These are phyloP conservation scores for Garcia nutans DNA, from an alignment of 345 rosid genomes.

Conservation along the genomic window DNA sequence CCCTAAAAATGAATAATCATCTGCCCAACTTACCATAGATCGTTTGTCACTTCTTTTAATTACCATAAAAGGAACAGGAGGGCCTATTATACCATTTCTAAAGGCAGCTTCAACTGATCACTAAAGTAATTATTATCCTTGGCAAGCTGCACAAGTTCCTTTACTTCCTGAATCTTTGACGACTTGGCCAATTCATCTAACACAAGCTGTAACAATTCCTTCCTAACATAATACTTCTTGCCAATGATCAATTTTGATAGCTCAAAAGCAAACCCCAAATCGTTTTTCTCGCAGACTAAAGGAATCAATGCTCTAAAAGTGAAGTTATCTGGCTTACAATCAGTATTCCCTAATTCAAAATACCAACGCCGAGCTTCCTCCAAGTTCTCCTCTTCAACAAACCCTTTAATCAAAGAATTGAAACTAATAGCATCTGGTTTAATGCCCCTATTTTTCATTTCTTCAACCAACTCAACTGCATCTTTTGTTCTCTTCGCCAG, in stretches of 20 bases:
- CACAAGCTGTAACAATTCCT: slow-evolving; percentile 46
- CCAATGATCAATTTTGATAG: slow-evolving; percentile 41
- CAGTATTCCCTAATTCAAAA: slow-evolving; percentile 38
- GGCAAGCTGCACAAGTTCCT: slow-evolving; percentile 51
- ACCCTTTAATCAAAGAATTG: slow-evolving; percentile 58
- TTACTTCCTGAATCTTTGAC: slow-evolving; percentile 53
- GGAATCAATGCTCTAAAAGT: slow-evolving; percentile 43
- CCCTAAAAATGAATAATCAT: no score
- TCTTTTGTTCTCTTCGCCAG: slow-evolving; percentile 40
- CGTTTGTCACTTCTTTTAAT: no score
- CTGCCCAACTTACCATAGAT: no score
- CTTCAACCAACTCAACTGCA: slow-evolving; percentile 41
- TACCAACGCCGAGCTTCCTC: slow-evolving; percentile 59
- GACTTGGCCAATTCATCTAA: slow-evolving; percentile 47
- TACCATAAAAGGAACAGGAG: not conserved
- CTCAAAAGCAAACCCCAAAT: slow-evolving; percentile 50
- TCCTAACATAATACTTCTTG: slow-evolving; percentile 28
- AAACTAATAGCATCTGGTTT: slow-evolving; percentile 48
- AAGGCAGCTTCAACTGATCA: slow-evolving; percentile 38
- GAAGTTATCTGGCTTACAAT: slow-evolving; percentile 29
- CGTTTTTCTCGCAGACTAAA: slow-evolving; percentile 52
- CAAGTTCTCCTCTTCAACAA: slow-evolving; percentile 40
- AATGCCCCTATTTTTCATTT: slow-evolving; percentile 44
- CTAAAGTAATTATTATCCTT: slow-evolving; percentile 38
- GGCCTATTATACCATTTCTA: not conserved